Percentiles rank a stretch among this genome's conserved stretches.
These are phyloP conservation scores for Ceratobasidium sp. DNA, from an alignment of 1,284 basidiomycete species.

Conservation along the genomic window DNA sequence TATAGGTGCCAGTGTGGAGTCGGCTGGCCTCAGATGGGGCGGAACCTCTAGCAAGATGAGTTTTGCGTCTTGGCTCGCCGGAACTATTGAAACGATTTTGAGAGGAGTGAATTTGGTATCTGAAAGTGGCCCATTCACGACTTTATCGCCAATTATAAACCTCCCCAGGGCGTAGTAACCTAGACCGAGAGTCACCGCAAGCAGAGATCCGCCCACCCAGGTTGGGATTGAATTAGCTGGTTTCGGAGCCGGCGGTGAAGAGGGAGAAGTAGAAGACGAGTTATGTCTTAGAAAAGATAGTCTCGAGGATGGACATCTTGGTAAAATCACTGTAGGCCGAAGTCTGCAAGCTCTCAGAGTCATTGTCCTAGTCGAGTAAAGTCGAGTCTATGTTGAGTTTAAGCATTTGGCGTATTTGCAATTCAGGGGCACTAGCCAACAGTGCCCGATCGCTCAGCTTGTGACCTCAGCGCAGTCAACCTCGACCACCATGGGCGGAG, in stretches of 20 bases:
- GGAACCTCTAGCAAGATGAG: constrained; percentile 73
- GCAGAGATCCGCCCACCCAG: constrained; percentile 22
- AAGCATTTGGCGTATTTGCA: constrained; percentile 11
- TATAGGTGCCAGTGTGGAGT: constrained; percentile 62
- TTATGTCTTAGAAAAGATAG: not conserved
- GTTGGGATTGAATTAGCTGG: constrained; percentile 2
- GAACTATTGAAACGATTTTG: constrained; percentile 67
- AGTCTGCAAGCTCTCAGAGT: constrained; percentile 20
- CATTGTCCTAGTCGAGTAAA: constrained; percentile 17
- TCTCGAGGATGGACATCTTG: not conserved
- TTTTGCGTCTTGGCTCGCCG: constrained; percentile 68
- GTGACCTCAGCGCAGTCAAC: constrained; percentile 38
- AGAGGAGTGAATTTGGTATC: constrained; percentile 74
- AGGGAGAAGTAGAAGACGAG: not conserved
- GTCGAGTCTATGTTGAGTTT: constrained; percentile 1
- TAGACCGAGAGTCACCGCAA: constrained; percentile 32
- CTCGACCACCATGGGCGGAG: constrained; percentile 38
- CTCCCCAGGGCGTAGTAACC: constrained; percentile 8
- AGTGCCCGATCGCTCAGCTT: constrained; percentile 5
- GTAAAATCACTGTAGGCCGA: not conserved
- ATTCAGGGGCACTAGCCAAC: constrained; percentile 32
- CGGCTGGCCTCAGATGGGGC: constrained; percentile 58
- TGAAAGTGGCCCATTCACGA: constrained; percentile 61
- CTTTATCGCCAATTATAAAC: constrained; percentile 7
- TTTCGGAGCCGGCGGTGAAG: not conserved